Evolutionary conservation across 2,329 filamentous ascomycete species (phyloP).

Genomic region (Xylariomycetidae sp.): DNA sequence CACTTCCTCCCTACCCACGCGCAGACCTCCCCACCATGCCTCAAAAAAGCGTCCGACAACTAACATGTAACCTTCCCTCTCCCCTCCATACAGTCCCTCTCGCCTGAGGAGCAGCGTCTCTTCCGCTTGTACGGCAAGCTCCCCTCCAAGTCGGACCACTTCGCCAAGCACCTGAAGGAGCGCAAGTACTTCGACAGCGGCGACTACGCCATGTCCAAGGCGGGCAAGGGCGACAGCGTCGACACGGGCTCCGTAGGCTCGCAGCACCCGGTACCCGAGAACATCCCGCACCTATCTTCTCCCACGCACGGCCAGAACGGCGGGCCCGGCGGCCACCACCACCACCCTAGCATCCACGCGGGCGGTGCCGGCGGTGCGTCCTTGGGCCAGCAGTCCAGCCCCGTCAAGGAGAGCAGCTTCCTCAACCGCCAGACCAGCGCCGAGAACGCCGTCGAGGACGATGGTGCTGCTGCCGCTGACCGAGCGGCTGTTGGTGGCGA

Average conservation of each 20-base stretch:
- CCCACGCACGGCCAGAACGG: constrained; percentile 42
- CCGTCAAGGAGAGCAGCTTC: constrained; percentile 86
- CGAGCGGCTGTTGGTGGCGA: no score
- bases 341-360: constrained; percentile 33
- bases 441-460: constrained; percentile 39
- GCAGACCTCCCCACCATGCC: no score
- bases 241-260: constrained; percentile 92
- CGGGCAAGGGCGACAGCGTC: constrained; percentile 90
- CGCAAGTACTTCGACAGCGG: constrained; percentile 98
- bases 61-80: constrained; percentile 8
- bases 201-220: constrained; percentile 94
- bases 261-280: constrained; percentile 90
- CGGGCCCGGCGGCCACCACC: constrained; percentile 34
- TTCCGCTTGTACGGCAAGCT: constrained; percentile 98
- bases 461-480: constrained; percentile 7
- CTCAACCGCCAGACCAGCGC: constrained; percentile 76
- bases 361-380: constrained; percentile 33
- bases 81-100: constrained; percentile 62
- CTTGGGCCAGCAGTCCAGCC: constrained; percentile 52
- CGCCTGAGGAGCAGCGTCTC: constrained; percentile 90
- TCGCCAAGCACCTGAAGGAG: constrained; percentile 98
- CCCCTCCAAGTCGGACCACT: constrained; percentile 89
- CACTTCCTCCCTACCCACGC: no score
- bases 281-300: constrained; percentile 84
- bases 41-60: no score